Evolutionary conservation across 352 stramenopile species (phyloP), one percentile per base, ranked within the genome.

Genomic region (Globisporangium viniferum): DNA sequence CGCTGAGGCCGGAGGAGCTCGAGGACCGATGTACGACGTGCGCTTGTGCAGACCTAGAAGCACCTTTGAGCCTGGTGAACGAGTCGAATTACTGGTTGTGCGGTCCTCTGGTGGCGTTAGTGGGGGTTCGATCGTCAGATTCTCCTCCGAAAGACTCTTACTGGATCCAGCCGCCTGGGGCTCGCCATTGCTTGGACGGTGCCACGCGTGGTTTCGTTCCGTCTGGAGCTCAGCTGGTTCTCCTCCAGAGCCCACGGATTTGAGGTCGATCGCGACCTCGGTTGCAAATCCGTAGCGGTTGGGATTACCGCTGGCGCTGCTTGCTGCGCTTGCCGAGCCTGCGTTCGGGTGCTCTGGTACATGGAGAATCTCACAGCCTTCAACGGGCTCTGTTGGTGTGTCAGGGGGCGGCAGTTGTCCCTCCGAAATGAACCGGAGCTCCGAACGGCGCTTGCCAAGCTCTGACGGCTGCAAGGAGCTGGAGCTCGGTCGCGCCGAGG

Each of bases 11-110:
- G 20, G 24, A 18, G 5, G 7, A 24, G 15, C 27, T 8, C 24
- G 56, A 12, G 55, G 14, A 2, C 33, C 44, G 41, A 67, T 62
- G 62, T 48, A 67, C 62, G 62, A 67, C 5, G 27, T 48, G 51
- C 62, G 64, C 55, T 69, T 69, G 10, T 55, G 63, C 29, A 29
- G 29, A 39, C 9, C 29, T n/a, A 18, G 14, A 10, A 15, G 18
- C 8, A 7, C 27, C 7, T 7, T 44, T 14, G 15, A 22, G 8
- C 29, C 31, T 61, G 18, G 20, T 4, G 31, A 48, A 2, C 9
- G 31, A 24, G 24, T 59, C 8, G 29, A 18, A 20, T 20, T 18
- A 22, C 18, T 44, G 3, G 20, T 5, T 8, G 6, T 59, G 29
- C 41, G 41, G 15, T n/a, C 5, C 24, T 10, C 18, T 59, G 54